A percentile compares a stretch with the other conserved stretches of the same genome.
These are phyloP conservation scores for Trametes pubescens DNA, from an alignment of 1,284 basidiomycete species.

Conservation along the genomic window DNA sequence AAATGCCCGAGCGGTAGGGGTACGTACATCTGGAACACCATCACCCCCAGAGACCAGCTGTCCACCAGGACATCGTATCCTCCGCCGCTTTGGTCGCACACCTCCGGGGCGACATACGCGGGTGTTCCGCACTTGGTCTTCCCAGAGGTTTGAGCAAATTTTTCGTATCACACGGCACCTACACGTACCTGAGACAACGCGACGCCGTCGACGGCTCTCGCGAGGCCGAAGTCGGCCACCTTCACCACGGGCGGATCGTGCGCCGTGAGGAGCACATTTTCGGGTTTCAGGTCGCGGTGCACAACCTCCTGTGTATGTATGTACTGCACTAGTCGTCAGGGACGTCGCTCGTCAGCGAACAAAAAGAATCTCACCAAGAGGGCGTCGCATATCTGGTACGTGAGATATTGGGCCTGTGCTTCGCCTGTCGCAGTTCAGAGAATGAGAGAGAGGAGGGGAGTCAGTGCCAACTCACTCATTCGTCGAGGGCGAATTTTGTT, in stretches of 20 bases:
- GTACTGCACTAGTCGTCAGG: slow-evolving; percentile 55
- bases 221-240: slow-evolving; percentile 93
- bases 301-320: slow-evolving; percentile 78
- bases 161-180: background rate
- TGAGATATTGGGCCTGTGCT: background rate
- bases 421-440: background rate
- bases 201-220: slow-evolving; percentile 55
- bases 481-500: slow-evolving; percentile 38
- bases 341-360: background rate
- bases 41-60: background rate
- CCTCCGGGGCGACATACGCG: background rate
- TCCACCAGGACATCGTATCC: background rate
- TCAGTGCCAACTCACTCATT: background rate
- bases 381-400: background rate
- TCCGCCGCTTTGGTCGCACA: background rate
- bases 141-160: background rate
- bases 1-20: too few relatives aligned
- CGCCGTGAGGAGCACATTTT: slow-evolving; percentile 81
- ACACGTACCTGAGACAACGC: background rate
- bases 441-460: too few relatives aligned
- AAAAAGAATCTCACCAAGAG: background rate
- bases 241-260: slow-evolving; percentile 73
- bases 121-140: background rate
- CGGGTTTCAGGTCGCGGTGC: slow-evolving; percentile 93
- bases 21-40: background rate